Conservation (phyloP, 176 grass and related monocot genomes). For the Eragrostis curvula region DNA sequence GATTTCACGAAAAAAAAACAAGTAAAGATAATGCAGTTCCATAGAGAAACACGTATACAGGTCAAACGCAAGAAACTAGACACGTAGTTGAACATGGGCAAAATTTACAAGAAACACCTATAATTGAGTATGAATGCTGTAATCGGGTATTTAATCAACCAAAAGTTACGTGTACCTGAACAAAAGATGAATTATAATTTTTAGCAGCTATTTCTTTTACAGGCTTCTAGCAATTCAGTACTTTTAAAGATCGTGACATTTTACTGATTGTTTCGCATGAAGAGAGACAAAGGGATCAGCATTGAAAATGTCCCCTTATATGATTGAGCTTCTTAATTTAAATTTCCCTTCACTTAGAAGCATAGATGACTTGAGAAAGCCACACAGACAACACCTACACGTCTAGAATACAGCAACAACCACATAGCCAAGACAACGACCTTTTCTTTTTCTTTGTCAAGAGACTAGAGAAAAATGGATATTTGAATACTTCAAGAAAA, state of each 20-base stretch:
- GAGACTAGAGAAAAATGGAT: conserved; percentile 26
- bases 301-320: conserved; percentile 27
- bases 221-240: not conserved
- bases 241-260: not conserved
- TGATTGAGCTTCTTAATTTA: conserved; percentile 14
- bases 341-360: conserved; percentile 46
- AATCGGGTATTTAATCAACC: not conserved
- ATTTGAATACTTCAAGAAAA: not conserved
- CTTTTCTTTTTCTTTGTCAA: conserved; percentile 23
- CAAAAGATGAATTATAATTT: not conserved
- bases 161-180: not conserved
- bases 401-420: conserved; percentile 43
- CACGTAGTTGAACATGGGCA: not conserved
- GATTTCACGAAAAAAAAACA: not conserved
- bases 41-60: conserved; percentile 16
- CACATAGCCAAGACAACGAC: conserved; percentile 30
- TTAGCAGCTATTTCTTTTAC: not conserved
- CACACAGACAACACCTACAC: conserved; percentile 46
- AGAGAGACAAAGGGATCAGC: conserved; percentile 24
- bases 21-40: not conserved
- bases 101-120: not conserved
- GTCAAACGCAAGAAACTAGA: not conserved
- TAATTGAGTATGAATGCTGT: not conserved
- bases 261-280: conserved; percentile 20
- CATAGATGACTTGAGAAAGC: conserved; percentile 42